phyloP scores from a whole-genome alignment of 768 basidiomycete species.

The Tubosaeta brunneosetosa region DNA sequence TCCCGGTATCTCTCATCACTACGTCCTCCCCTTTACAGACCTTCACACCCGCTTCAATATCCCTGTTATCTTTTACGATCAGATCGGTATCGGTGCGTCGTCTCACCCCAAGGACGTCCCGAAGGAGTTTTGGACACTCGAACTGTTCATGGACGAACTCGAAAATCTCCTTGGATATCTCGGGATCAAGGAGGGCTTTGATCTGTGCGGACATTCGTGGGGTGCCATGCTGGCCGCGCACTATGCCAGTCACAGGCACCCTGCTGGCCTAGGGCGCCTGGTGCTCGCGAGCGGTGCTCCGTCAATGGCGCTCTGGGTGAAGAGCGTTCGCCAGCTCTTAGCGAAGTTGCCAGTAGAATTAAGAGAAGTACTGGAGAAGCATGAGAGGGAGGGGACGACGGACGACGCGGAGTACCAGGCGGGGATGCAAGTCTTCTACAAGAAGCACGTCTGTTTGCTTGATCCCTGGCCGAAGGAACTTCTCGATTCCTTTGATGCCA shows the following conservation, averaged over 20 bases:
- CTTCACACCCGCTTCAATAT: conserved; percentile 29
- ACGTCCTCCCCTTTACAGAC: conserved; percentile 36
- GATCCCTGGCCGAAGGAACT: conserved; percentile 34
- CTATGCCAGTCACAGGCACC: conserved; percentile 37
- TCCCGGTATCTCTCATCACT: conserved; percentile 37
- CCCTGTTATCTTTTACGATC: conserved; percentile 49
- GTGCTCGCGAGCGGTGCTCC: conserved; percentile 32
- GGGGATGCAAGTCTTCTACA: conserved; percentile 26
- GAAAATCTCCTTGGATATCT: conserved; percentile 43
- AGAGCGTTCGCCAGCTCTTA: conserved; percentile 24
- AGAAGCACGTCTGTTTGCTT: conserved; percentile 33
- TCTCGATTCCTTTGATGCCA: conserved; percentile 17
- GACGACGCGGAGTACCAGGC: conserved; percentile 31
- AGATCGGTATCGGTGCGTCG: conserved; percentile 44
- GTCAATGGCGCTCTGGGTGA: conserved; percentile 26
- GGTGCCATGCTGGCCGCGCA: conserved; percentile 49
- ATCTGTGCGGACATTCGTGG: conserved; percentile 55
- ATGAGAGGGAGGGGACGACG: conserved; percentile 33
- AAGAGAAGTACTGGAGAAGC: conserved; percentile 25
- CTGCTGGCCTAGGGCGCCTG: conserved; percentile 34
- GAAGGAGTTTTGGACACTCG: conserved; percentile 39
- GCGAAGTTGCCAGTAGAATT: conserved; percentile 25
- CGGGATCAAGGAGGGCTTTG: conserved; percentile 37
- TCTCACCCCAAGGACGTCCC: conserved; percentile 34
- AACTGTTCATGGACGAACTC: conserved; percentile 53